phyloP scores from a whole-genome alignment of 192 early-diverging fungal genomes.

The Coemansia sp. region DNA sequence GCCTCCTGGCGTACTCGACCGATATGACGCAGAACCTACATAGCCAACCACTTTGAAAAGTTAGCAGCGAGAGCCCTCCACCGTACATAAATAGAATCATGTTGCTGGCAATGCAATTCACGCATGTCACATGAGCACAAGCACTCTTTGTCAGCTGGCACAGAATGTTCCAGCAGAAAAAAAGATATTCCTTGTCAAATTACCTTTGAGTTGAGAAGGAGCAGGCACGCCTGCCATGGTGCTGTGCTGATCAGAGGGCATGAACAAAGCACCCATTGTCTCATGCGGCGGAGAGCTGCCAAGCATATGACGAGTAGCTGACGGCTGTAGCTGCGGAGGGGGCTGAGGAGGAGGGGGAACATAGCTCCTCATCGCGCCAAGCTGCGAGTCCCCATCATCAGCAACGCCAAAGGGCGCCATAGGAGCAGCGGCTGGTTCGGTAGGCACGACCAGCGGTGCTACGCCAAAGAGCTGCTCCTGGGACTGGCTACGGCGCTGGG shows the following conservation, averaged over 20 bases:
- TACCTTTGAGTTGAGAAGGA: constrained; percentile 15
- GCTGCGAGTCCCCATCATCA: background rate
- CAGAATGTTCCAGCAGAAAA: background rate
- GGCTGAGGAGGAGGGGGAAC: no score
- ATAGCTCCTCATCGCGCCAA: background rate
- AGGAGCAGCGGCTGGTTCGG: background rate
- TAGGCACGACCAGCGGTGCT: background rate
- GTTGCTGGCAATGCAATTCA: background rate
- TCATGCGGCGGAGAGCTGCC: background rate
- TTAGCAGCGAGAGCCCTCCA: background rate
- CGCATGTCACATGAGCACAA: background rate
- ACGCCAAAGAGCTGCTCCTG: constrained; percentile 1
- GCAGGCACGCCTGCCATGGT: background rate
- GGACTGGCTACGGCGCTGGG: constrained; percentile 8
- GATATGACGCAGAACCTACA: constrained; percentile 5
- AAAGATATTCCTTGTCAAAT: constrained; percentile 7
- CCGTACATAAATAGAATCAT: background rate
- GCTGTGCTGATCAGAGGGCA: constrained; percentile 36
- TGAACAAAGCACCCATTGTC: constrained; percentile 42
- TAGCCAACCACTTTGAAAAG: background rate
- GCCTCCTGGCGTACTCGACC: constrained; percentile 3
- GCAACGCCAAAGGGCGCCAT: background rate
- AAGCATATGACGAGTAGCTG: background rate
- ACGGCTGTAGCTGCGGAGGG: background rate
- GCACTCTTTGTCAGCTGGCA: background rate